These are phyloP conservation scores for Dendrocalamus sinicus DNA, from an alignment of 176 grass and related monocot species.

Conservation along the genomic window DNA sequence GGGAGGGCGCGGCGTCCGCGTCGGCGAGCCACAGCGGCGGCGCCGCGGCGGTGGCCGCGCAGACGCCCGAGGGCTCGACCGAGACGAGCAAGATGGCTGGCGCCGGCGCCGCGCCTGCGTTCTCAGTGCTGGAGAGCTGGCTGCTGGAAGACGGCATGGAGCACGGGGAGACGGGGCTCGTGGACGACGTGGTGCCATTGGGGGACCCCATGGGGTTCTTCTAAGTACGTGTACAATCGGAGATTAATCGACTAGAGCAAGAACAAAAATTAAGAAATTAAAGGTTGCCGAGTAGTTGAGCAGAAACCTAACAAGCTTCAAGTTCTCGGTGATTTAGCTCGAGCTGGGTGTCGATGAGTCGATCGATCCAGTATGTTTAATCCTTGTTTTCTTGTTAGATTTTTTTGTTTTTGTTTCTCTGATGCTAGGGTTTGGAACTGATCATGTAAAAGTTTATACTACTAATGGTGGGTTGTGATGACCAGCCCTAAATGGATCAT, in stretches of 20 bases:
- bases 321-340: conserved; percentile 42
- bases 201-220: conserved; percentile 75
- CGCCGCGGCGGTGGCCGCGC: not conserved
- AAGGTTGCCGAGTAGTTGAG: conserved; percentile 32
- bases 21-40: conserved; percentile 58
- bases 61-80: conserved; percentile 58
- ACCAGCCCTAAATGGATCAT: conserved; percentile 40
- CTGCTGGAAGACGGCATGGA: conserved; percentile 76
- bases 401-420: conserved; percentile 29
- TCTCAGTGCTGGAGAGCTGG: conserved; percentile 91
- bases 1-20: conserved; percentile 53
- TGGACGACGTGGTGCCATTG: conserved; percentile 73
- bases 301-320: conserved; percentile 27
- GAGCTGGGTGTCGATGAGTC: conserved; percentile 24
- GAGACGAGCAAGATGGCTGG: conserved; percentile 63
- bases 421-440: conserved; percentile 46
- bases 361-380: conserved; percentile 32
- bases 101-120: conserved; percentile 38
- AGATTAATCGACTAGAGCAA: conserved; percentile 46
- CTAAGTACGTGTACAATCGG: conserved; percentile 53
- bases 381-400: conserved; percentile 7
- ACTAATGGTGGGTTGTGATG: conserved; percentile 31
- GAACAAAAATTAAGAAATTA: conserved; percentile 30
- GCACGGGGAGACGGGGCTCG: conserved; percentile 62
- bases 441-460: conserved; percentile 48